Percentiles rank a stretch among this genome's conserved stretches.
These are phyloP conservation scores for Jackrogersella multiformis DNA, from an alignment of 495 filamentous ascomycete species.

Conservation along the genomic window DNA sequence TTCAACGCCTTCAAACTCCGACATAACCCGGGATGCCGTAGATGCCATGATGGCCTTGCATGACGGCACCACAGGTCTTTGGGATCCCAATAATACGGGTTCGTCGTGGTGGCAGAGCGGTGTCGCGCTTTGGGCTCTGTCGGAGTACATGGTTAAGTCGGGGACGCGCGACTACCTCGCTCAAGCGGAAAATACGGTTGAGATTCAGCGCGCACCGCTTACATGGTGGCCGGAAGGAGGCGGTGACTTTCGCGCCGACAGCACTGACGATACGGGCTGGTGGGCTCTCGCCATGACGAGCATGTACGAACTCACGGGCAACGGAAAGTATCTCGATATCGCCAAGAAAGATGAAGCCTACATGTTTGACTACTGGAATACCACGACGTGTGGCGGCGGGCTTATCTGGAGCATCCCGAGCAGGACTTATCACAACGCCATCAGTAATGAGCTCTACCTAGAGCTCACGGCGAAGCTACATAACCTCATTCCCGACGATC, in stretches of 20 bases:
- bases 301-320: slow-evolving; percentile 67
- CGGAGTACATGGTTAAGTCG: slow-evolving; percentile 53
- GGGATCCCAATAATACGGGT: slow-evolving; percentile 41
- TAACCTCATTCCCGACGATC: slow-evolving; percentile 63
- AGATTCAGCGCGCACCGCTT: slow-evolving; percentile 47
- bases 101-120: slow-evolving; percentile 55
- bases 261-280: slow-evolving; percentile 75
- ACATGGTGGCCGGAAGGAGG: slow-evolving; percentile 51
- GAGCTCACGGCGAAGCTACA: slow-evolving; percentile 70
- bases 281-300: slow-evolving; percentile 73
- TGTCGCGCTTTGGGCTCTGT: slow-evolving; percentile 49
- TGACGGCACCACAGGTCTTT: slow-evolving; percentile 47
- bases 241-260: slow-evolving; percentile 62
- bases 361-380: slow-evolving; percentile 65
- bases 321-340: slow-evolving; percentile 60
- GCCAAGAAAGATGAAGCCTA: slow-evolving; percentile 66
- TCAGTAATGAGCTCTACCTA: slow-evolving; percentile 77
- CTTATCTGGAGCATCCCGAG: slow-evolving; percentile 67
- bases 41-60: slow-evolving; percentile 54
- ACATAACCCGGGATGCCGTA: slow-evolving; percentile 42
- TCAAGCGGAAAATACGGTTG: slow-evolving; percentile 47
- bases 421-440: slow-evolving; percentile 68
- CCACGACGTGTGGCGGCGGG: slow-evolving; percentile 64
- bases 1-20: neutral
- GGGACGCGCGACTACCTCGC: slow-evolving; percentile 45